Evolutionary conservation across 495 filamentous ascomycete species (phyloP).

Genomic region (Talaromyces nanjingensis): DNA sequence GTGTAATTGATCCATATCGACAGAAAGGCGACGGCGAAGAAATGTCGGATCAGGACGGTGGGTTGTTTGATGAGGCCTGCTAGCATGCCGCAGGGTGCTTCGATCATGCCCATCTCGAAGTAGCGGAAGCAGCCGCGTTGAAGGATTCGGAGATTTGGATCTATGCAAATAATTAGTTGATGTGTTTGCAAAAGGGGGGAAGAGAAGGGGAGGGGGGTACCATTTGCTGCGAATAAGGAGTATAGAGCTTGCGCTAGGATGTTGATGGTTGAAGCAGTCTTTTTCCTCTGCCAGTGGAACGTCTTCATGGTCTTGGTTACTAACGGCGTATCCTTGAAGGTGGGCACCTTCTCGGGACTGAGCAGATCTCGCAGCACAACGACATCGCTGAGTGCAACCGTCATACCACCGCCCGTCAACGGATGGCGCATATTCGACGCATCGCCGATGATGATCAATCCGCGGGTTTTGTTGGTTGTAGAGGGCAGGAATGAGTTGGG

Average conservation of each 20-base stretch:
- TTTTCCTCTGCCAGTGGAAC: slow-evolving; percentile 88
- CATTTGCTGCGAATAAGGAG: slow-evolving; percentile 78
- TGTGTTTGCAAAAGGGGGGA: not conserved
- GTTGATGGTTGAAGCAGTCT: slow-evolving; percentile 80
- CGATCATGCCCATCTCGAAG: slow-evolving; percentile 71
- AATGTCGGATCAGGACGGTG: slow-evolving; percentile 77
- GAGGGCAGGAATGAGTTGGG: slow-evolving; percentile 89
- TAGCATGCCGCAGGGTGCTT: slow-evolving; percentile 74
- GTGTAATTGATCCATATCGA: slow-evolving; percentile 72
- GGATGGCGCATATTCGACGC: slow-evolving; percentile 97
- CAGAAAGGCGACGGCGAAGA: slow-evolving; percentile 87
- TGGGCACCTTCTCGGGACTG: slow-evolving; percentile 55
- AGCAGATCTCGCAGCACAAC: slow-evolving; percentile 67
- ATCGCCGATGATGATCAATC: slow-evolving; percentile 79
- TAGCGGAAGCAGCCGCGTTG: slow-evolving; percentile 91
- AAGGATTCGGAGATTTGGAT: slow-evolving; percentile 66
- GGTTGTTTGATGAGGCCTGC: slow-evolving; percentile 78
- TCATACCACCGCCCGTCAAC: slow-evolving; percentile 92
- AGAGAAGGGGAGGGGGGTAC: slow-evolving; percentile 24
- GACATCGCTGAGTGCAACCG: slow-evolving; percentile 85
- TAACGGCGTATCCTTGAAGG: slow-evolving; percentile 55
- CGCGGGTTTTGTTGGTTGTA: slow-evolving; percentile 59
- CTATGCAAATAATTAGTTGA: slow-evolving; percentile 26
- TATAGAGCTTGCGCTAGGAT: slow-evolving; percentile 93
- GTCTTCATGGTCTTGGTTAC: slow-evolving; percentile 61